phyloP scores from a whole-genome alignment of 805 yeast species.

The Starmerella apis region DNA sequence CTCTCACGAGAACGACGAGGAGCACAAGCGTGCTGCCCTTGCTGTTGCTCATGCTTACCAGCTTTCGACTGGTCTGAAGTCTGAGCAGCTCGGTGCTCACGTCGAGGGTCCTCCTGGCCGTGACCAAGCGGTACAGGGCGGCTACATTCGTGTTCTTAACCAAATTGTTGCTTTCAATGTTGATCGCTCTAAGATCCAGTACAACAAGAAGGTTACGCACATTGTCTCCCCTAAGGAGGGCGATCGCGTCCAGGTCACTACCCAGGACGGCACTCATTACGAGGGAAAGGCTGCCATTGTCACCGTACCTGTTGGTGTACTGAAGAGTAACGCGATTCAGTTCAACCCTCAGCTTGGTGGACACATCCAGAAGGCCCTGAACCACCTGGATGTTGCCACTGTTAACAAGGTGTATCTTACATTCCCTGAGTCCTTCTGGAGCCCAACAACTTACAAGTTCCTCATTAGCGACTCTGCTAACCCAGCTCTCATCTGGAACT shows the following conservation, averaged over 20 bases:
- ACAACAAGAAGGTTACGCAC: constrained; percentile 17
- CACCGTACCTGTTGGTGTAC: constrained; percentile 24
- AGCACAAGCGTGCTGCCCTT: constrained; percentile 12
- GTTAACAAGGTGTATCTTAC: constrained; percentile 66
- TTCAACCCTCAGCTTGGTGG: constrained; percentile 23
- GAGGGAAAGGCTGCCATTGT: constrained; percentile 26
- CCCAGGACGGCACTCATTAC: constrained; percentile 17
- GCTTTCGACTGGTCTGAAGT: constrained; percentile 14
- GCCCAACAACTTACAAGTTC: constrained; percentile 42
- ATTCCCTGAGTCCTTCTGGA: constrained; percentile 55
- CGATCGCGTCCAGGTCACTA: constrained; percentile 19
- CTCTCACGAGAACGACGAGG: constrained; percentile 8
- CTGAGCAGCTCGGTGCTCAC: constrained; percentile 14
- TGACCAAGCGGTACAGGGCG: constrained; percentile 25
- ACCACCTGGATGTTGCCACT: constrained; percentile 37
- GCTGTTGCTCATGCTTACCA: constrained; percentile 15
- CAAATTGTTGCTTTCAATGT: constrained; percentile 17
- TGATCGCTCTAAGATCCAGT: constrained; percentile 17
- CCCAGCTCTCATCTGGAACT: constrained; percentile 55
- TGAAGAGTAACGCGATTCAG: constrained; percentile 20
- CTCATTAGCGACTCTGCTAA: constrained; percentile 35
- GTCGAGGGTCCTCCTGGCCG: constrained; percentile 20
- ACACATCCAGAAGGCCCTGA: constrained; percentile 17
- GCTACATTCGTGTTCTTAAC: constrained; percentile 20
- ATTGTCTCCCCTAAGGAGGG: constrained; percentile 13